These are phyloP conservation scores for Teunomyces gatunensis DNA, from an alignment of 805 yeast genomes.

Conservation along the genomic window DNA sequence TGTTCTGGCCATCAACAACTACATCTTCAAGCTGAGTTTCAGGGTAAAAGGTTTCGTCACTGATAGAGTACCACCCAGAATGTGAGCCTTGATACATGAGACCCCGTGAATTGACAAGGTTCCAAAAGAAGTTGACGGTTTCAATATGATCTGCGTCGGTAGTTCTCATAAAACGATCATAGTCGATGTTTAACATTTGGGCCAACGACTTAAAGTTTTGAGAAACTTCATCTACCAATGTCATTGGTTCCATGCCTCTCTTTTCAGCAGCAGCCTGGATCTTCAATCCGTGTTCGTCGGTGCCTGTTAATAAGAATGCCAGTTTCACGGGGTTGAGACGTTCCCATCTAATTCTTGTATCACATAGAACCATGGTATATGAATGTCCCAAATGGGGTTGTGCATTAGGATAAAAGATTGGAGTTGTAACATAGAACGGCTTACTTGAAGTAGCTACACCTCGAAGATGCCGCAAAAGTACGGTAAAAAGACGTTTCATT, in stretches of 20 bases:
- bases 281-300: conserved; percentile 96
- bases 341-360: conserved; percentile 75
- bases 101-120: conserved; percentile 52
- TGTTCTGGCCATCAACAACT: conserved; percentile 24
- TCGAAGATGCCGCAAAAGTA: neutral
- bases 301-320: conserved; percentile 77
- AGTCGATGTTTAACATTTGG: conserved; percentile 49
- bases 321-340: conserved; percentile 29
- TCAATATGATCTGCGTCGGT: conserved; percentile 76
- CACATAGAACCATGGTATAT: conserved; percentile 83
- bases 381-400: conserved; percentile 91
- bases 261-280: conserved; percentile 81
- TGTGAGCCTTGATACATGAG: conserved; percentile 80
- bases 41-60: conserved; percentile 93
- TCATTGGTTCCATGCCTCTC: conserved; percentile 47
- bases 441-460: conserved; percentile 9
- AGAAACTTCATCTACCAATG: conserved; percentile 70
- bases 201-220: conserved; percentile 66
- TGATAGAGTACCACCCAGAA: conserved; percentile 90
- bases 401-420: conserved; percentile 96
- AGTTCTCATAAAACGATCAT: conserved; percentile 83
- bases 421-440: conserved; percentile 69
- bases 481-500: neutral
- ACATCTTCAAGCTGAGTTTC: conserved; percentile 62
- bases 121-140: conserved; percentile 74